phyloP scores from a whole-genome alignment of 179 eudicot species.

The Silene coronaria region DNA sequence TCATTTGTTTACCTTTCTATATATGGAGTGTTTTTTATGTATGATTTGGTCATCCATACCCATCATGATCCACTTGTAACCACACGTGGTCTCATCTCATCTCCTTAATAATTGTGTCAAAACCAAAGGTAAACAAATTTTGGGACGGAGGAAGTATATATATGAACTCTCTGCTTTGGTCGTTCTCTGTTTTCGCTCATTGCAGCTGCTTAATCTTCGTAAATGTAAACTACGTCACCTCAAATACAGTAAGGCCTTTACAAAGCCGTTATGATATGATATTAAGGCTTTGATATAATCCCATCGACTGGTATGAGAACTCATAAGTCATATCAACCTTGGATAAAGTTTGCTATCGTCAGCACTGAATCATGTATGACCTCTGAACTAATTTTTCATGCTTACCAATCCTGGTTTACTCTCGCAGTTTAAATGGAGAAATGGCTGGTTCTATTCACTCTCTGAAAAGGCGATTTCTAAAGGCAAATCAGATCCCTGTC shows the following conservation, averaged over 20 bases:
- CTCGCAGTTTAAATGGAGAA: constrained; percentile 93
- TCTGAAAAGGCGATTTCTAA: constrained; percentile 69
- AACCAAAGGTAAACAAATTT: no score
- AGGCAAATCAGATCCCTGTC: constrained; percentile 92
- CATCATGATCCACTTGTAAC: no score
- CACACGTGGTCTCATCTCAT: no score
- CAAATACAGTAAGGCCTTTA: no score
- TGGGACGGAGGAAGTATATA: no score
- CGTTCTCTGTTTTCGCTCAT: not conserved
- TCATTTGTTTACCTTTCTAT: no score
- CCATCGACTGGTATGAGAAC: not conserved
- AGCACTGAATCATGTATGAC: not conserved
- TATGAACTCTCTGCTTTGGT: not conserved
- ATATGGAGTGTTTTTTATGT: no score
- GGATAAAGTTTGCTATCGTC: not conserved
- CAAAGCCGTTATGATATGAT: not conserved
- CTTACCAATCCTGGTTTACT: constrained; percentile 8
- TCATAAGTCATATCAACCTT: no score
- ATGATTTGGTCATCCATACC: no score
- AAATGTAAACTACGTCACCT: not conserved
- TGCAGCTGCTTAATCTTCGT: no score
- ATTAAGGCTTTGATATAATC: not conserved
- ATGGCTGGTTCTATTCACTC: constrained; percentile 95
- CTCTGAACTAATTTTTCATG: not conserved
- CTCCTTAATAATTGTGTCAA: no score